Base-by-base conservation (phyloP, 495 filamentous ascomycete species). In the Beverwykella pulmonaria region DNA sequence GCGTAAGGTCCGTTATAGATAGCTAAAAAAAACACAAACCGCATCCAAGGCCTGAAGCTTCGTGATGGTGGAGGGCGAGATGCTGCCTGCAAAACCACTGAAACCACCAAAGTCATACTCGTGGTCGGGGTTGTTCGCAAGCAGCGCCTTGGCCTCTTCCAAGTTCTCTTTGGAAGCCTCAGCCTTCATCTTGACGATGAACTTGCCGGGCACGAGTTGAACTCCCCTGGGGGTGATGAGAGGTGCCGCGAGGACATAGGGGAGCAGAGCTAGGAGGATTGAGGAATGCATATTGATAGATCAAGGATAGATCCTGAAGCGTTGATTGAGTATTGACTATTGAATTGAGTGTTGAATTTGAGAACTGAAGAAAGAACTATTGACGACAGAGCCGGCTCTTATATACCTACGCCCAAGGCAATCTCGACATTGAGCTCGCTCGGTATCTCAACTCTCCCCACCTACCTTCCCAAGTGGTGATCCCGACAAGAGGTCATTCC, bases 111-210 rank as follows among this genome's bases (percentile, higher is more conserved):
- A 62, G 20, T 55, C 39, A 57, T 69, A 72, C 36, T 70, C 61
- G 32, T 69, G 61, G 50, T 73, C 71, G 26, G 68, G 71, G 12
- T 50, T 17, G 39, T 47, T 54, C 15, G 53, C 57, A 19, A 70
- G 57, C 27, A 65, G 27, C 22, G 60, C 50, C 32, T 68, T 59
- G 19, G 65, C 63, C 32, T 57, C 59, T 0, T 71, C 68, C n/a
- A 71, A 20, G 26, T 50, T 25, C 1, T 36, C 36, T 5, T 63
- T 46, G n/a, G 59, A 46, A 1, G 52, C 56, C 26, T 59, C 61
- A n/a, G 44, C 15, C 53, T 71, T 71, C 23, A 73, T 36, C 65
- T 70, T 68, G 69, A 71, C 69, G 34, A 73, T 73, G 61, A 69
- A 73, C 55, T 73, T 73, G 58, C 65, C 69, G 3, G 71, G 68